A percentile compares a stretch with the other conserved stretches of the same genome.
Conservation (phyloP, 768 basidiomycete genomes). For the Boletellus sp. region DNA sequence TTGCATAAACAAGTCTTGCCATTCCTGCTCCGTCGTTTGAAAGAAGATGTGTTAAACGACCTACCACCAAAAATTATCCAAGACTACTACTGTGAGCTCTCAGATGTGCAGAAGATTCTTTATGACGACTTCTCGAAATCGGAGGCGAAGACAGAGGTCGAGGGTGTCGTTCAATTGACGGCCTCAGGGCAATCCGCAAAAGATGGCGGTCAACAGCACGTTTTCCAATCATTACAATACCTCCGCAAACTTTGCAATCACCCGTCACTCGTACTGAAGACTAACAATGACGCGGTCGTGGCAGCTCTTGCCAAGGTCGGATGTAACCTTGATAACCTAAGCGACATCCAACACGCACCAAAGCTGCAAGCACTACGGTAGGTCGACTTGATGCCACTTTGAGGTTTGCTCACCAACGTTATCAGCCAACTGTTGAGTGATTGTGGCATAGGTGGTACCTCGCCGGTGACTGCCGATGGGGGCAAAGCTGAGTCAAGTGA, state of each 20-base stretch:
- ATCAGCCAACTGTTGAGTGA: constrained; percentile 87
- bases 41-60: constrained; percentile 95
- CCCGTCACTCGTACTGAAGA: constrained; percentile 85
- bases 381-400: constrained; percentile 20
- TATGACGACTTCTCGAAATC: constrained; percentile 93
- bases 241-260: constrained; percentile 97
- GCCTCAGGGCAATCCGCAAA: constrained; percentile 31
- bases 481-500: constrained; percentile 69
- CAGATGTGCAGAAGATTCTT: constrained; percentile 86
- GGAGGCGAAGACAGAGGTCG: constrained; percentile 58
- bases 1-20: constrained; percentile 99
- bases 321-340: constrained; percentile 44
- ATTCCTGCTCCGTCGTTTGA: constrained; percentile 91
- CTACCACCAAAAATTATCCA: constrained; percentile 99
- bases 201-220: constrained; percentile 66
- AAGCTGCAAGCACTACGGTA: constrained; percentile 90
- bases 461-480: constrained; percentile 43
- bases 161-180: constrained; percentile 57
- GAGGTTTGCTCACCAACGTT: constrained; percentile 4
- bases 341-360: constrained; percentile 88
- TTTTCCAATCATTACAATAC: constrained; percentile 97
- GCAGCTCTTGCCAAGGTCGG: constrained; percentile 57
- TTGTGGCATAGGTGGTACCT: constrained; percentile 80
- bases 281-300: constrained; percentile 53
- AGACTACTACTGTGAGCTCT: constrained; percentile 98